Conservation (phyloP, 805 yeast genomes). For the Teunomyces funiuensis region DNA sequence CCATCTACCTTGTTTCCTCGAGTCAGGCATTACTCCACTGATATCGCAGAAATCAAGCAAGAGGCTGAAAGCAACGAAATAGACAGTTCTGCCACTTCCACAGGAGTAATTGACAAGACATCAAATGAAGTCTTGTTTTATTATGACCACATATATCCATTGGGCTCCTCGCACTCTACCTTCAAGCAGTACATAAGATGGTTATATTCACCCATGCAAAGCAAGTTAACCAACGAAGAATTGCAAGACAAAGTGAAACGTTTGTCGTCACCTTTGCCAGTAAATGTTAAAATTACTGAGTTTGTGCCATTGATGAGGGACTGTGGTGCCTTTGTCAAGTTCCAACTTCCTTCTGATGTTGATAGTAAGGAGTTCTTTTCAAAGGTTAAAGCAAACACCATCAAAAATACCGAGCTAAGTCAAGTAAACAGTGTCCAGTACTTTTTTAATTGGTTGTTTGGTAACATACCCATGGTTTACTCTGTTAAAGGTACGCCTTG, state of each 20-base stretch:
- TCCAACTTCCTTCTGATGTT: slow-evolving; percentile 54
- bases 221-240: slow-evolving; percentile 11
- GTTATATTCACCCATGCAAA: slow-evolving; percentile 15
- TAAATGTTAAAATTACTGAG: slow-evolving; percentile 46
- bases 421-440: slow-evolving; percentile 10
- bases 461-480: slow-evolving; percentile 50
- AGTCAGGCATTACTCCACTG: slow-evolving; percentile 18
- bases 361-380: slow-evolving; percentile 54
- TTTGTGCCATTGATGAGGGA: slow-evolving; percentile 75
- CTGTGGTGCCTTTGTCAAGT: slow-evolving; percentile 91
- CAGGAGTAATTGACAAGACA: slow-evolving; percentile 41
- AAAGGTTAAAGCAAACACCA: slow-evolving; percentile 48
- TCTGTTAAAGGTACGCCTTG: slow-evolving; percentile 92
- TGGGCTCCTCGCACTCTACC: slow-evolving; percentile 23
- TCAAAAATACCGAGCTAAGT: slow-evolving; percentile 15
- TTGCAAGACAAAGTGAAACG: slow-evolving; percentile 19
- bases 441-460: slow-evolving; percentile 13
- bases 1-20: background rate
- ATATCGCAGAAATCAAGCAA: slow-evolving; percentile 31
- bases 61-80: slow-evolving; percentile 29
- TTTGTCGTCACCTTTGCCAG: slow-evolving; percentile 30
- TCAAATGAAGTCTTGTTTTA: slow-evolving; percentile 34
- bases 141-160: slow-evolving; percentile 37
- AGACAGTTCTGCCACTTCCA: slow-evolving; percentile 34
- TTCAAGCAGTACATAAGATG: slow-evolving; percentile 22